Evolutionary conservation across 805 yeast species (phyloP).

Genomic region (Barnettozyma californica): DNA sequence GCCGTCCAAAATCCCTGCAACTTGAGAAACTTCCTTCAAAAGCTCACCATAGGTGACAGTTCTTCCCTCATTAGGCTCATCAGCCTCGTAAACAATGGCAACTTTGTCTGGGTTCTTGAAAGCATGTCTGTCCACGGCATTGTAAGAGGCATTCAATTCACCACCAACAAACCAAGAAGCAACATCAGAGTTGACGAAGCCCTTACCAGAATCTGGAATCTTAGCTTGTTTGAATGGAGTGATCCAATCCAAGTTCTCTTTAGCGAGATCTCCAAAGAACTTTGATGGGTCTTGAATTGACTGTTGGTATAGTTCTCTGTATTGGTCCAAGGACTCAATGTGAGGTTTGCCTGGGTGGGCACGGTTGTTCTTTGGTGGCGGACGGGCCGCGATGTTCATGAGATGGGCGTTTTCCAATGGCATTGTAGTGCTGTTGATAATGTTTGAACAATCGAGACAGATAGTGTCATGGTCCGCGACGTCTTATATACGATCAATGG

Average conservation of each 20-base stretch:
- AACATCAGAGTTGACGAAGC: slow-evolving; percentile 45
- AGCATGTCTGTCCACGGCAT: slow-evolving; percentile 82
- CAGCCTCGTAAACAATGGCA: slow-evolving; percentile 79
- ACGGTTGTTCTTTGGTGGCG: slow-evolving; percentile 22
- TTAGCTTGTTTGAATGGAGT: slow-evolving; percentile 71
- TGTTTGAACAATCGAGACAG: no score
- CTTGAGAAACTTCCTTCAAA: slow-evolving; percentile 61
- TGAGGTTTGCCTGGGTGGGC: slow-evolving; percentile 22
- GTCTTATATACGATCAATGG: background rate
- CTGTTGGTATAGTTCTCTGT: slow-evolving; percentile 65
- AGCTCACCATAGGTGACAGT: slow-evolving; percentile 66
- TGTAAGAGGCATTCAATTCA: slow-evolving; percentile 72
- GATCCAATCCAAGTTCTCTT: slow-evolving; percentile 73
- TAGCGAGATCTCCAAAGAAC: slow-evolving; percentile 79
- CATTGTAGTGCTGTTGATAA: slow-evolving; percentile 7
- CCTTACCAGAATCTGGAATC: slow-evolving; percentile 31
- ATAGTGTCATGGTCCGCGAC: background rate
- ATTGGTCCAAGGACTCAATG: slow-evolving; percentile 47
- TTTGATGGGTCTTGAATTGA: slow-evolving; percentile 77
- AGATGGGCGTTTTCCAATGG: slow-evolving; percentile 27
- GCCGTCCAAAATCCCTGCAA: slow-evolving; percentile 60
- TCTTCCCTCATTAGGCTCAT: slow-evolving; percentile 61
- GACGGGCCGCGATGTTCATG: slow-evolving; percentile 24
- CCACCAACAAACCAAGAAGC: slow-evolving; percentile 79
- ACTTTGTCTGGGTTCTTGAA: slow-evolving; percentile 61